These are phyloP conservation scores for Luzula sylvatica DNA, from an alignment of 176 grass and related monocot genomes.

Conservation along the genomic window DNA sequence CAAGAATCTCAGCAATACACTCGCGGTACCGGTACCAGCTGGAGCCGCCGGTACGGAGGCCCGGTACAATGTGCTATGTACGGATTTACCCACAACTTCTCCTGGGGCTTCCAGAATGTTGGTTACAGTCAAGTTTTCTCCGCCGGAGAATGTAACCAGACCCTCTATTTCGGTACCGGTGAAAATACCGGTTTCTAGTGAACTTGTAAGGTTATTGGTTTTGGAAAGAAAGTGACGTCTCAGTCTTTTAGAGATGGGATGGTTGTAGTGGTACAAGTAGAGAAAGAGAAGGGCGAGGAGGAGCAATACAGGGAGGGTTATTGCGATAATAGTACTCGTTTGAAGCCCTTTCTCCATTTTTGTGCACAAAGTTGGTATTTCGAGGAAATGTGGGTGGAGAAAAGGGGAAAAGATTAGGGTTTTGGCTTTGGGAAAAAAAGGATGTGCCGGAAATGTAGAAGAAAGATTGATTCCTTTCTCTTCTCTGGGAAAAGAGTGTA, in stretches of 20 bases:
- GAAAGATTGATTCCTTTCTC: not conserved
- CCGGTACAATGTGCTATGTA: conserved; percentile 75
- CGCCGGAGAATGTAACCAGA: conserved; percentile 61
- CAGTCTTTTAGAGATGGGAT: conserved; percentile 27
- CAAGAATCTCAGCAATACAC: conserved; percentile 68
- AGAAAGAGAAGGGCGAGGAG: conserved; percentile 19
- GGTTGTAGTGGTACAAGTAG: conserved; percentile 30
- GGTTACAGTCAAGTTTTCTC: conserved; percentile 60
- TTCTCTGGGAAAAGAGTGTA: not conserved
- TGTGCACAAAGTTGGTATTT: not conserved
- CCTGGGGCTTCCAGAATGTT: conserved; percentile 83
- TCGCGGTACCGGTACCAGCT: conserved; percentile 22
- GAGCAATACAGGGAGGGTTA: conserved; percentile 31
- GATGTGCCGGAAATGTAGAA: conserved; percentile 1
- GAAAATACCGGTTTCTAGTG: conserved; percentile 18
- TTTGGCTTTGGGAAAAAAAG: conserved; percentile 28
- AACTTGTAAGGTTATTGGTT: conserved; percentile 9
- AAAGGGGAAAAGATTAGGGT: conserved; percentile 26
- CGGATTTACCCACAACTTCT: conserved; percentile 80
- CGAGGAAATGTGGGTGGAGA: not conserved
- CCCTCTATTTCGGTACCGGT: conserved; percentile 28
- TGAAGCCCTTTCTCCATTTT: conserved; percentile 26
- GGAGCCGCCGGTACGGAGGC: conserved; percentile 33
- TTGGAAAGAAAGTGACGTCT: conserved; percentile 6
- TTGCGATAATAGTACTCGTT: conserved; percentile 23